These are phyloP conservation scores for Mucor indicus DNA, from an alignment of 371 early-diverging fungal genomes.

Conservation along the genomic window DNA sequence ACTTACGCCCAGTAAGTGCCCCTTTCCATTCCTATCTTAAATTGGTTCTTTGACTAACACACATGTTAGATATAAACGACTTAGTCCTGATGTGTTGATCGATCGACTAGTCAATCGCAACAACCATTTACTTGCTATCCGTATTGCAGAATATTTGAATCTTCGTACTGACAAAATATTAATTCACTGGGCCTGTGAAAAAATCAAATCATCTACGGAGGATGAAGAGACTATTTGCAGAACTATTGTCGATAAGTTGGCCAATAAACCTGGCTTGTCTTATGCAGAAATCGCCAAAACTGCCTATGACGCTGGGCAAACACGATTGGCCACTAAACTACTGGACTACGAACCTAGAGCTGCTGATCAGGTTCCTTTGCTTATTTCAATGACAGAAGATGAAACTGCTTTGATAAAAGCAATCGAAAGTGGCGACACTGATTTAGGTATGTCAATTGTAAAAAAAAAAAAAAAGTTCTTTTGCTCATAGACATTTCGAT, in stretches of 20 bases:
- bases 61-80: slow-evolving; percentile 62
- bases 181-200: slow-evolving; percentile 95
- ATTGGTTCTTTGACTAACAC: not conserved
- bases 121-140: slow-evolving; percentile 82
- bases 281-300: slow-evolving; percentile 93
- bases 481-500: not conserved
- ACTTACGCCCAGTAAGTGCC: slow-evolving; percentile 79
- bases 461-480: not conserved
- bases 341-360: slow-evolving; percentile 94
- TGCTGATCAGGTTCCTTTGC: slow-evolving; percentile 89
- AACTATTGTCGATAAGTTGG: slow-evolving; percentile 75
- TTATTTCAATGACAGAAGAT: slow-evolving; percentile 92
- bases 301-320: slow-evolving; percentile 84
- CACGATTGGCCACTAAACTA: slow-evolving; percentile 84
- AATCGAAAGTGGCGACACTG: slow-evolving; percentile 92
- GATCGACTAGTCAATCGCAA: slow-evolving; percentile 81
- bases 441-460: slow-evolving; percentile 64
- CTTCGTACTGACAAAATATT: slow-evolving; percentile 79
- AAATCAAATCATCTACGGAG: slow-evolving; percentile 82
- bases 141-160: slow-evolving; percentile 81
- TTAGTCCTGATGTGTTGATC: slow-evolving; percentile 77
- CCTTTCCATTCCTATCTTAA: not conserved
- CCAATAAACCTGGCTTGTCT: slow-evolving; percentile 70
- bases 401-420: slow-evolving; percentile 86
- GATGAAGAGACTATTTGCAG: slow-evolving; percentile 85